Evolutionary conservation across 2,329 filamentous ascomycete genomes (phyloP).

Genomic region (Scytalidium lignicola): DNA sequence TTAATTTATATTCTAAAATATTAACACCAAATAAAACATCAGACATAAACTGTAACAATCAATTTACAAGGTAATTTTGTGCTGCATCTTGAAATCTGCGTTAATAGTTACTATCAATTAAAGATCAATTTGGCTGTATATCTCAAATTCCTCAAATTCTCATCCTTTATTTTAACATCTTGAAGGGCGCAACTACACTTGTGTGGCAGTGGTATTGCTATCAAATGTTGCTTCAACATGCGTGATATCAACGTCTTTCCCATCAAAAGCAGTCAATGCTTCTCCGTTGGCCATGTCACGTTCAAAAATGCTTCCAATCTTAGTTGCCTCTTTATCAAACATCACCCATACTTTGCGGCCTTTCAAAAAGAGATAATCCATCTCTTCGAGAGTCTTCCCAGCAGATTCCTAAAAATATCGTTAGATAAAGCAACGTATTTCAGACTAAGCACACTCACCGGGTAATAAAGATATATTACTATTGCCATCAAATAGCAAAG

Average conservation of each 20-base stretch:
- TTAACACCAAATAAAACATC: too few relatives aligned
- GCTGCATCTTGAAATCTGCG: too few relatives aligned
- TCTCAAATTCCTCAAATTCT: too few relatives aligned
- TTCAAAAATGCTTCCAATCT: constrained; percentile 20
- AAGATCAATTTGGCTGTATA: too few relatives aligned
- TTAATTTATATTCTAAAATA: too few relatives aligned
- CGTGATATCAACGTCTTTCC: constrained; percentile 10
- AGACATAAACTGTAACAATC: too few relatives aligned
- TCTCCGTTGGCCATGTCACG: constrained; percentile 15
- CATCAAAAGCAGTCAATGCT: constrained; percentile 28
- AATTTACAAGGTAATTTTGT: too few relatives aligned
- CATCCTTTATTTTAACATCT: too few relatives aligned
- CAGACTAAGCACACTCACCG: constrained; percentile 9
- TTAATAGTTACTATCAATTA: too few relatives aligned
- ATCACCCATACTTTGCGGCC: constrained; percentile 17
- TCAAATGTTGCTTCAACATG: constrained; percentile 9
- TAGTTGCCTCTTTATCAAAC: constrained; percentile 14
- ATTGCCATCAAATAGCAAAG: constrained; percentile 19
- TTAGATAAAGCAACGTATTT: background rate
- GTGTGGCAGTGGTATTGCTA: background rate
- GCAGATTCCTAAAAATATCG: constrained; percentile 16
- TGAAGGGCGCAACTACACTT: background rate
- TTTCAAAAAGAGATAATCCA: constrained; percentile 18
- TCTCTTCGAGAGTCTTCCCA: constrained; percentile 19
- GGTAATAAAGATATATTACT: constrained; percentile 19